Evolutionary conservation across 306 rosid genomes (phyloP).

Genomic region (Biancaea sappan): DNA sequence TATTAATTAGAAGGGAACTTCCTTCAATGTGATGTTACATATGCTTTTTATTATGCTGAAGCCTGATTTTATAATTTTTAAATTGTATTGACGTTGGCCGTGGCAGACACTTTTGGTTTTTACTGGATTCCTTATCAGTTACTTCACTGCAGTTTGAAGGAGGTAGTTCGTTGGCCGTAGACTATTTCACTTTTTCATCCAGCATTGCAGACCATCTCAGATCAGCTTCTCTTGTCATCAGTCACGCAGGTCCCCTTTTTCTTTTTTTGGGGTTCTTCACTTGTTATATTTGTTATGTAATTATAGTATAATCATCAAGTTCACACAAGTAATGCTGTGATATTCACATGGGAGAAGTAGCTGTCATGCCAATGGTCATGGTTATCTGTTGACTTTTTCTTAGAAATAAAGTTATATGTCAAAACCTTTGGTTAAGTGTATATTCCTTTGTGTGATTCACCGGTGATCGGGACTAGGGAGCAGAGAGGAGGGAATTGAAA

Average conservation of each 20-base stretch:
- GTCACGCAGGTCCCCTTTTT: conserved; percentile 66
- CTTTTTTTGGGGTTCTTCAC: conserved; percentile 13
- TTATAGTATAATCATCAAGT: conserved; percentile 12
- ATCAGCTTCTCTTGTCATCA: conserved; percentile 85
- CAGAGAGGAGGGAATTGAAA: neutral
- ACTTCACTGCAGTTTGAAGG: conserved; percentile 56
- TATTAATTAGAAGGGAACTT: neutral
- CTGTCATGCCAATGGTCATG: conserved; percentile 18
- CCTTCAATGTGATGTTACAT: neutral
- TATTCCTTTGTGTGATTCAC: conserved; percentile 10
- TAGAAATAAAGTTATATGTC: conserved; percentile 9
- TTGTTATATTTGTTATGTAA: neutral
- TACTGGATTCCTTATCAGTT: neutral
- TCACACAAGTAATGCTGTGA: neutral
- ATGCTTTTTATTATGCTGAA: neutral
- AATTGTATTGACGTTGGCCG: neutral
- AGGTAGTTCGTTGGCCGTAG: conserved; percentile 62
- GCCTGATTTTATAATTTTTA: neutral
- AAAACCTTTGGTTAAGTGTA: conserved; percentile 10
- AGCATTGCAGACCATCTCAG: conserved; percentile 83
- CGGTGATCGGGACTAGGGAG: conserved; percentile 16
- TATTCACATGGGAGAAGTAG: neutral
- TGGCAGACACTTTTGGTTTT: neutral
- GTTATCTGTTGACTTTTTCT: conserved; percentile 17
- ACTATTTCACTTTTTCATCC: conserved; percentile 81